Conservation (phyloP, 176 grass and related monocot species). For the Aegilops tauschii region DNA sequence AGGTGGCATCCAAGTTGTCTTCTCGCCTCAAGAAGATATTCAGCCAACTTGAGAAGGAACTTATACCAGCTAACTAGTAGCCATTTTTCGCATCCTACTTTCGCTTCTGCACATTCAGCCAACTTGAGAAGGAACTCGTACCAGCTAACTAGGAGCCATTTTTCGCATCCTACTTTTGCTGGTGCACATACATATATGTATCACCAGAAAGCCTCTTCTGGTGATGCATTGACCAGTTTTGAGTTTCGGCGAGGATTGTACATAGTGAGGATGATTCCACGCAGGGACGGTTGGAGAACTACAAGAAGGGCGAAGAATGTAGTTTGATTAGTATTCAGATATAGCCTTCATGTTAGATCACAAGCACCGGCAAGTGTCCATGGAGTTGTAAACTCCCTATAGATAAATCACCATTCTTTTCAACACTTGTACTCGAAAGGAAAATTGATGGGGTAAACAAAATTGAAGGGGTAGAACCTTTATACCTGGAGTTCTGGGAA, state of each 20-base stretch:
- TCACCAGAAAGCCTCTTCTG: background rate
- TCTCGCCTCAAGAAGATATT: conserved; percentile 78
- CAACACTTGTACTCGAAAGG: background rate
- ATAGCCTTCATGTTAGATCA: conserved; percentile 21
- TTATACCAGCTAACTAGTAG: conserved; percentile 35
- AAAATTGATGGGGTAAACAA: background rate
- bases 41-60: conserved; percentile 61
- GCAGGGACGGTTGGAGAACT: background rate
- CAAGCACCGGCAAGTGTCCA: background rate
- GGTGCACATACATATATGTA: conserved; percentile 21
- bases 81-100: conserved; percentile 9
- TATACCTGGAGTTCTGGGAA: background rate
- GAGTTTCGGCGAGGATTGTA: background rate
- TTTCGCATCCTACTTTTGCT: conserved; percentile 25
- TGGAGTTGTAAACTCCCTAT: background rate
- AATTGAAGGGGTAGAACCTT: background rate
- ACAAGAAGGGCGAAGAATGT: background rate
- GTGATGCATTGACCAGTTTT: background rate
- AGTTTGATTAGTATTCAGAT: background rate
- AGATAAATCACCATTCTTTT: background rate
- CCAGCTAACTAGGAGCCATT: conserved; percentile 34
- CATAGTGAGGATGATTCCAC: background rate
- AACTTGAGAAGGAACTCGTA: conserved; percentile 58
- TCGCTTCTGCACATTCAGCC: conserved; percentile 35
- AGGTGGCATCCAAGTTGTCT: conserved; percentile 47